Percentiles rank a stretch among this genome's conserved stretches.
Conservation (phyloP, 2,329 filamentous ascomycete genomes). For the Diaporthe eres region DNA sequence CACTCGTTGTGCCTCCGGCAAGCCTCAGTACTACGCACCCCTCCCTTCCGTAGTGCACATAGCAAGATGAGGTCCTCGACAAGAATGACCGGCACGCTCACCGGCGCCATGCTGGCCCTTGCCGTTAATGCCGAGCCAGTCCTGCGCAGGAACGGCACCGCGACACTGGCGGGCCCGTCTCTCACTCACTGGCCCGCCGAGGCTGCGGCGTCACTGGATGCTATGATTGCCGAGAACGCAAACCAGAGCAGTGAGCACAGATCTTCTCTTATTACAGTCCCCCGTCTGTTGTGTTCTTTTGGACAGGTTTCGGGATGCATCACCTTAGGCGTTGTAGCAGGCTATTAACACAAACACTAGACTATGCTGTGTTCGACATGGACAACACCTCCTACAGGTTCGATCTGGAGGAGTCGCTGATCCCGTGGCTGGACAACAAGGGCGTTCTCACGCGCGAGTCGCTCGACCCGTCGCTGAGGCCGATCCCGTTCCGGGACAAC, state of each 20-base stretch:
- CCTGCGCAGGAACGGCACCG: constrained; percentile 8
- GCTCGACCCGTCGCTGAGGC: constrained; percentile 56
- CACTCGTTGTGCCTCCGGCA: background rate
- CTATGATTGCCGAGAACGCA: constrained; percentile 56
- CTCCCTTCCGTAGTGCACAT: background rate
- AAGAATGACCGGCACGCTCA: constrained; percentile 21
- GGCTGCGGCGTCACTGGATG: constrained; percentile 53
- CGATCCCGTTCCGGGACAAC: constrained; percentile 59
- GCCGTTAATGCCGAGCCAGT: constrained; percentile 23
- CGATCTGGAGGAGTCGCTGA: constrained; percentile 59
- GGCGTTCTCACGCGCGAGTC: constrained; percentile 57
- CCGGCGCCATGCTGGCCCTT: constrained; percentile 29
- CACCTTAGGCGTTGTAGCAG: background rate
- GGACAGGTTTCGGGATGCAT: background rate
- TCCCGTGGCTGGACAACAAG: constrained; percentile 59
- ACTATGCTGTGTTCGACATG: constrained; percentile 60
- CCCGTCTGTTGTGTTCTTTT: background rate
- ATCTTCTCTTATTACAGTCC: no score
- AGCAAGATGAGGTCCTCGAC: constrained; percentile 20
- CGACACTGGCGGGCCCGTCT: constrained; percentile 40
- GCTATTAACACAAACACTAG: background rate
- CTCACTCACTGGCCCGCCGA: constrained; percentile 54
- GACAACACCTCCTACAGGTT: constrained; percentile 60
- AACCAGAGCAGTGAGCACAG: constrained; percentile 48
- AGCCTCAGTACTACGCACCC: background rate